phyloP scores from a whole-genome alignment of 2,329 filamentous ascomycete genomes.

The Xylaria hypoxylon region DNA sequence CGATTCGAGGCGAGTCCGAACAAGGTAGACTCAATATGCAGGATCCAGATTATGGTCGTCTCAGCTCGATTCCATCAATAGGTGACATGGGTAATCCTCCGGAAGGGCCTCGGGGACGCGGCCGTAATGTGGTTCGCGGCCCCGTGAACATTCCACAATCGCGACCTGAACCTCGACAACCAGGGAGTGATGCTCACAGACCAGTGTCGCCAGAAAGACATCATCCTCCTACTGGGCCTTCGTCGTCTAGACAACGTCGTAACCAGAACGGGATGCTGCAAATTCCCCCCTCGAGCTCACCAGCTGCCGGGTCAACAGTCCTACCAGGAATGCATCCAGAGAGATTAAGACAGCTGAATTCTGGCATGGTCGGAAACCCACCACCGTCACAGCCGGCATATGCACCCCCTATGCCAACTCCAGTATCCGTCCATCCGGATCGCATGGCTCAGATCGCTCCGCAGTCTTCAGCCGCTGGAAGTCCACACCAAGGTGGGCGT shows the following conservation, averaged over 20 bases:
- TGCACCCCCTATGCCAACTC: conserved; percentile 40
- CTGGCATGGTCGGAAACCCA: conserved; percentile 34
- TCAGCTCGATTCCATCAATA: conserved; percentile 64
- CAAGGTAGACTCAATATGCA: conserved; percentile 64
- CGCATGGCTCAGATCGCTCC: conserved; percentile 56
- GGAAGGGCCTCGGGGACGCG: conserved; percentile 67
- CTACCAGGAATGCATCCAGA: conserved; percentile 49
- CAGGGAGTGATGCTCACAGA: conserved; percentile 55
- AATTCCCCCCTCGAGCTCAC: conserved; percentile 44
- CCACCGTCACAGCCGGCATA: conserved; percentile 44
- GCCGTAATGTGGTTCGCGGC: conserved; percentile 57
- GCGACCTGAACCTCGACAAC: conserved; percentile 59
- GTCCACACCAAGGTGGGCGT: conserved; percentile 45
- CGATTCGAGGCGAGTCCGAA: conserved; percentile 60
- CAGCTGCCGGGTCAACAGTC: conserved; percentile 41
- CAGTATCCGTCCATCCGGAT: conserved; percentile 55
- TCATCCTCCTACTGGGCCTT: conserved; percentile 64
- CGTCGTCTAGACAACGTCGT: conserved; percentile 61
- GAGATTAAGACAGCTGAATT: conserved; percentile 48
- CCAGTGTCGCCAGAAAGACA: conserved; percentile 62
- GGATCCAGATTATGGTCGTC: conserved; percentile 72
- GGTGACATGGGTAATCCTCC: conserved; percentile 59
- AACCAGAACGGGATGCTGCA: conserved; percentile 51
- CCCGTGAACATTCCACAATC: conserved; percentile 53
- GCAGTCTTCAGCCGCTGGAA: conserved; percentile 42